Evolutionary conservation across 2,329 filamentous ascomycete genomes (phyloP), one percentile per base, ranked within the genome.

Genomic region (Sclerotinia spermophila): DNA sequence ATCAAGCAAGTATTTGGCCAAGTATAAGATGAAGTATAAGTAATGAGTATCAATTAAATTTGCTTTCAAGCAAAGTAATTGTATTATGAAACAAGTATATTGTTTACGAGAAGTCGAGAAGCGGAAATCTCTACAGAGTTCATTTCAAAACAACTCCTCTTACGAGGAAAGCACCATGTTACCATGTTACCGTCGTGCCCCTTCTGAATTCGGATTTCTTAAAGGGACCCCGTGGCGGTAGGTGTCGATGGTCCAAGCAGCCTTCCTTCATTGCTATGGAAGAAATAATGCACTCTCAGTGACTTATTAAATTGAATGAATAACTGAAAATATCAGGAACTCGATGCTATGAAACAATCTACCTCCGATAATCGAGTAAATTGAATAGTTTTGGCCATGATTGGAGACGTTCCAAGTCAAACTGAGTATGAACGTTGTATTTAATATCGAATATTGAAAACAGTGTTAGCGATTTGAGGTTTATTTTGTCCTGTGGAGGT

Each of bases 221-320:
- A 65, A 65, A 65, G 44, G 27, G 58, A 17, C n/a, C 48, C 17
- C 24, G n/a, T 27, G n/a, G 48, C 48, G n/a, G 30, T 33, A 59
- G 56, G 11, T 38, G 11, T n/a, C 24, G 35, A 42, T 44, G 67
- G 35, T 64, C 62, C 48, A 38, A 71, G 62, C 69, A n/a, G n/a
- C n/a, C n/a, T n/a, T 59, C 45, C 30, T 21, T 30, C 15, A 45
- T 30, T 38, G 45, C n/a, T 45, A 27, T 27, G 48, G 5, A 42
- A 13, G 40, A 42, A 15, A 42, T 42, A 15, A 13, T 13, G 40
- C 40, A 42, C 40, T 42, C 15, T 3, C 10, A 40, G 13, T 40
- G 8, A 40, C 38, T 40, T 11, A 40, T 7, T 40, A 11, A 40
- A 40, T 40, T 10, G 38, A 40, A 11, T 40, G 38, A 40, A 24